Percentiles rank a stretch among this genome's conserved stretches.
Evolutionary conservation across 495 filamentous ascomycete species (phyloP).

Genomic region (Acidomyces sp.): DNA sequence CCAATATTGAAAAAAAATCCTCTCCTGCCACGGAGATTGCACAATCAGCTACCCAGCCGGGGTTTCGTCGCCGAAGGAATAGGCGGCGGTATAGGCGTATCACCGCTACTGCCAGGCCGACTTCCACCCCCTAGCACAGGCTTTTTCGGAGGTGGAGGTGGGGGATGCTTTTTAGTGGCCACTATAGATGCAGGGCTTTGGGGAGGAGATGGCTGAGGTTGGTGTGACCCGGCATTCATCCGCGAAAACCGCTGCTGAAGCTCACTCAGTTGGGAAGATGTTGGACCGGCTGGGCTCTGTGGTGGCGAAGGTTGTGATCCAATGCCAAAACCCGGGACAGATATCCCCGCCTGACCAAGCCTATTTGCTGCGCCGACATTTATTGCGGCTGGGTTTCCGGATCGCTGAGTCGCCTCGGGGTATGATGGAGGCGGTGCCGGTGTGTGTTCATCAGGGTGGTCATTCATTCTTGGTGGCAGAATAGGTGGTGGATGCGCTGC

Average conservation of each 20-base stretch:
- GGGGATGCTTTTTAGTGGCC: constrained; percentile 12
- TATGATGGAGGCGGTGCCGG: constrained; percentile 44
- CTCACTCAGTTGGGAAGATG: constrained; percentile 40
- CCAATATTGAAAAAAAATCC: no score
- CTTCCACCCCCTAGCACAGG: constrained; percentile 1
- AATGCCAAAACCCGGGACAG: constrained; percentile 71
- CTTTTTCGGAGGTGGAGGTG: constrained; percentile 22
- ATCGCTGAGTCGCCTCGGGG: constrained; percentile 25
- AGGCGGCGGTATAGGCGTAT: constrained; percentile 15
- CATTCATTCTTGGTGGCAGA: constrained; percentile 55
- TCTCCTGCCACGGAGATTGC: no score
- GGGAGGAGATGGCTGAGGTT: constrained; percentile 44
- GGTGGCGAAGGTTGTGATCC: constrained; percentile 29
- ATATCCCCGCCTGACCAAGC: constrained; percentile 64
- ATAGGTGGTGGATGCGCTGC: constrained; percentile 55
- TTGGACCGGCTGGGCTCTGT: constrained; percentile 17
- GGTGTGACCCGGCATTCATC: constrained; percentile 44
- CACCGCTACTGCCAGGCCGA: neutral
- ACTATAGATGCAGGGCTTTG: constrained; percentile 37
- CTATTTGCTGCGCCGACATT: constrained; percentile 58
- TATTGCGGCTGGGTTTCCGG: constrained; percentile 29
- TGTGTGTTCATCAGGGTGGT: constrained; percentile 34
- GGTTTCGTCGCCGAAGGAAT: constrained; percentile 20
- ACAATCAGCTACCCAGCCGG: constrained; percentile 1
- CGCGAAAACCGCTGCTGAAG: constrained; percentile 56